These are phyloP conservation scores for Kwoniella bestiolae DNA, from an alignment of 768 basidiomycete genomes.

Conservation along the genomic window DNA sequence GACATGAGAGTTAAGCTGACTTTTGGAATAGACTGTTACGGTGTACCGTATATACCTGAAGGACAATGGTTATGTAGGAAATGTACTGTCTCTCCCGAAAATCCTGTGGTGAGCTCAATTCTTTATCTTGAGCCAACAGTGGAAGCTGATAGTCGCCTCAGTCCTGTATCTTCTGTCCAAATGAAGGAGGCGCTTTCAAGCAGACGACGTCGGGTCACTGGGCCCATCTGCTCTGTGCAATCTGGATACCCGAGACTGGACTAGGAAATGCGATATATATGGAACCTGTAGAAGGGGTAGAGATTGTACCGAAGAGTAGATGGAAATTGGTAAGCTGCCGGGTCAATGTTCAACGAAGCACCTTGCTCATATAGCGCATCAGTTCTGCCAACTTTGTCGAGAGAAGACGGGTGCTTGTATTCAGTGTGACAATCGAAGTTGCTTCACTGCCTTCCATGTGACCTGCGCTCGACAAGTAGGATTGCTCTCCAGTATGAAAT, in stretches of 20 bases:
- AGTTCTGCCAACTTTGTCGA: conserved; percentile 70
- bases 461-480: conserved; percentile 91
- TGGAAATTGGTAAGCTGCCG: conserved; percentile 78
- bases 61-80: conserved; percentile 99
- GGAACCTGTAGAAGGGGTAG: conserved; percentile 93
- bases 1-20: background rate
- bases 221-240: conserved; percentile 95
- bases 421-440: conserved; percentile 87
- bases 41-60: conserved; percentile 98
- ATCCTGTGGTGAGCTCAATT: conserved; percentile 76
- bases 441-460: conserved; percentile 90
- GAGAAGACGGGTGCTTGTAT: conserved; percentile 81
- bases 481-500: conserved; percentile 63
- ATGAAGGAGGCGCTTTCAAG: conserved; percentile 97
- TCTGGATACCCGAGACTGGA: conserved; percentile 93
- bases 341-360: conserved; percentile 1
- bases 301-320: conserved; percentile 81
- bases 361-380: conserved; percentile 23
- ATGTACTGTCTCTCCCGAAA: conserved; percentile 96
- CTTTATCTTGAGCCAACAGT: background rate
- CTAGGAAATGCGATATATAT: conserved; percentile 95
- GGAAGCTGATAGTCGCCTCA: conserved; percentile 53
- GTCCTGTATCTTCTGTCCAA: conserved; percentile 94
- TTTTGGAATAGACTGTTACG: conserved; percentile 84
- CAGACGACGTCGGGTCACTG: conserved; percentile 90